Conservation (phyloP, 495 filamentous ascomycete genomes). For the Hyaloscypha finlandica region DNA sequence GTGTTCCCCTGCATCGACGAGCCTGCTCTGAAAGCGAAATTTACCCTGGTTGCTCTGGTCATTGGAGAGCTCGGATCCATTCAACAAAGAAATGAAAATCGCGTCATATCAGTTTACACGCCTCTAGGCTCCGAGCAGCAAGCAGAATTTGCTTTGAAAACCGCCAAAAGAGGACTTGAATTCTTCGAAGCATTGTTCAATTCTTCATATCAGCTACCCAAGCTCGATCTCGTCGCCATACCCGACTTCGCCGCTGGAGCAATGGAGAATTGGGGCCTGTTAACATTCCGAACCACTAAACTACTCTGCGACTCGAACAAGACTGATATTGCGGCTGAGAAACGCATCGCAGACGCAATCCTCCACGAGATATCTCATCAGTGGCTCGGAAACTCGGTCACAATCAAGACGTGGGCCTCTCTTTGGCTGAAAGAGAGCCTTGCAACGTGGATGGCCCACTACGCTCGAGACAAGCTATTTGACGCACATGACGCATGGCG, state of each 20-base stretch:
- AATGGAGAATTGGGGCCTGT: slow-evolving; percentile 99
- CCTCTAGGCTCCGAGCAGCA: slow-evolving; percentile 81
- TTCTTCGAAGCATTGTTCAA: slow-evolving; percentile 85
- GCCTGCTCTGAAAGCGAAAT: slow-evolving; percentile 71
- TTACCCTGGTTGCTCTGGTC: slow-evolving; percentile 70
- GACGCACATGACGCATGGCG: slow-evolving; percentile 99
- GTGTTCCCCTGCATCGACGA: slow-evolving; percentile 77
- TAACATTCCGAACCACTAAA: slow-evolving; percentile 91
- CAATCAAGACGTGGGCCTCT: slow-evolving; percentile 99
- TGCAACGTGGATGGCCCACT: slow-evolving; percentile 79
- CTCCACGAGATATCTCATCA: slow-evolving; percentile 98
- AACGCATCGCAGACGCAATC: slow-evolving; percentile 88
- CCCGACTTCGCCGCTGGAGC: slow-evolving; percentile 44
- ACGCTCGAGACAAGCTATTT: slow-evolving; percentile 80
- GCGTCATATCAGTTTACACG: slow-evolving; percentile 80
- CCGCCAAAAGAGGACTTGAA: slow-evolving; percentile 83
- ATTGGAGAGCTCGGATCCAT: slow-evolving; percentile 73
- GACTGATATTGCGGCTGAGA: slow-evolving; percentile 81
- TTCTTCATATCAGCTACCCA: slow-evolving; percentile 65
- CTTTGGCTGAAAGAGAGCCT: slow-evolving; percentile 99
- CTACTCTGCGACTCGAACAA: slow-evolving; percentile 87
- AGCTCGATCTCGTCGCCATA: slow-evolving; percentile 73
- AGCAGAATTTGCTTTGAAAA: slow-evolving; percentile 79
- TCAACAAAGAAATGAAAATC: slow-evolving; percentile 69
- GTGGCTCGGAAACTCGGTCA: slow-evolving; percentile 98